Evolutionary conservation across 2,329 filamentous ascomycete species (phyloP).

Genomic region (Penicillium sp.): DNA sequence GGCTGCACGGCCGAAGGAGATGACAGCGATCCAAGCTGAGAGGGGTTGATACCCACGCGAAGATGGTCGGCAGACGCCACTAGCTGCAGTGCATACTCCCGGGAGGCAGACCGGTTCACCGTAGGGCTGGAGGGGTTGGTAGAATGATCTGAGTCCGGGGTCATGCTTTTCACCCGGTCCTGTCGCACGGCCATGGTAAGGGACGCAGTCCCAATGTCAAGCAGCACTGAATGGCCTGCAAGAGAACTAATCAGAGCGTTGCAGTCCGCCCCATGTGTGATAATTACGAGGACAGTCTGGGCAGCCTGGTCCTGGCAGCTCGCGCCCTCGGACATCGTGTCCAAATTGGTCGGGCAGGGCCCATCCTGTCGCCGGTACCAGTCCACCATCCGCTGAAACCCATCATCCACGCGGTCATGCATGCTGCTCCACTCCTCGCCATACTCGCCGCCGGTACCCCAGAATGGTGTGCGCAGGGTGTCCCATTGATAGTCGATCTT

Average conservation of each 20-base stretch:
- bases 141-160: slow-evolving; percentile 5
- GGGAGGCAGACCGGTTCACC: slow-evolving; percentile 37
- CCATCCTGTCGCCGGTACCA: slow-evolving; percentile 59
- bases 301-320: slow-evolving; percentile 52
- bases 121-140: slow-evolving; percentile 6
- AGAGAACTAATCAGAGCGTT: slow-evolving; percentile 91
- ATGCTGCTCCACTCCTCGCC: slow-evolving; percentile 95
- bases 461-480: slow-evolving; percentile 71
- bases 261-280: slow-evolving; percentile 92
- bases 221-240: slow-evolving; percentile 81
- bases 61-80: slow-evolving; percentile 58
- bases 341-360: neutral
- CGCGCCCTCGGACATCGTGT: neutral
- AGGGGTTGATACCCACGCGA: slow-evolving; percentile 42
- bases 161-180: slow-evolving; percentile 19
- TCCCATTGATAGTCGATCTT: slow-evolving; percentile 95
- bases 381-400: slow-evolving; percentile 69
- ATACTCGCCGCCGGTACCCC: slow-evolving; percentile 81
- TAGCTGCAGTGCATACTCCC: slow-evolving; percentile 54
- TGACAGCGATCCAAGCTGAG: slow-evolving; percentile 22
- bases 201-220: slow-evolving; percentile 85
- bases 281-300: slow-evolving; percentile 75
- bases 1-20: slow-evolving; percentile 20
- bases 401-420: slow-evolving; percentile 81
- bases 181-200: slow-evolving; percentile 78